These are phyloP conservation scores for Themeda triandra DNA, from an alignment of 176 grass and related monocot genomes.

Conservation along the genomic window DNA sequence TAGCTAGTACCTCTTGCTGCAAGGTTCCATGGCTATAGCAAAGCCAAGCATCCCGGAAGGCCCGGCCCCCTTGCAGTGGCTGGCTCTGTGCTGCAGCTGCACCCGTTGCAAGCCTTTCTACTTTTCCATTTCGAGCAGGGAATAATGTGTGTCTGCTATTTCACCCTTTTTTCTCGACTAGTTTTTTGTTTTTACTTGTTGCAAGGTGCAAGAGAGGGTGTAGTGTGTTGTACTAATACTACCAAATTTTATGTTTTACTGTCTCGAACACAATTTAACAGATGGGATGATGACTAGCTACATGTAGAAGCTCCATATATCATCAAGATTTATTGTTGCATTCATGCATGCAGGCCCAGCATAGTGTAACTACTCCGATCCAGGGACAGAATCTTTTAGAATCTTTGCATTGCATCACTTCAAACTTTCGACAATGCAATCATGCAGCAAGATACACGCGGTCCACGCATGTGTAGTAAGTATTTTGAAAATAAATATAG, in stretches of 20 bases:
- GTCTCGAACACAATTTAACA: slow-evolving; percentile 28
- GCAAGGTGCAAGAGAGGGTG: not conserved
- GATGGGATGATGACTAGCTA: not conserved
- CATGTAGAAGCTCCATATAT: not conserved
- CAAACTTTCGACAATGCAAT: slow-evolving; percentile 5
- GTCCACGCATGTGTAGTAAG: not conserved
- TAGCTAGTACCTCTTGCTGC: not conserved
- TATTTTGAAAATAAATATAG: not conserved
- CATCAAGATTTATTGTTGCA: not conserved
- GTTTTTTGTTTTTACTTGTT: not conserved
- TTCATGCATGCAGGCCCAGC: not conserved
- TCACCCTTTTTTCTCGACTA: not conserved
- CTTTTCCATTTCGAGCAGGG: slow-evolving; percentile 19
- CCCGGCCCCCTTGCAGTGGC: not conserved
- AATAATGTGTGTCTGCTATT: slow-evolving; percentile 18
- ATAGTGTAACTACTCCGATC: no score
- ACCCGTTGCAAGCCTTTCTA: slow-evolving; percentile 20
- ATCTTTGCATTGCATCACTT: not conserved
- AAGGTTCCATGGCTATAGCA: not conserved
- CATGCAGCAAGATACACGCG: not conserved
- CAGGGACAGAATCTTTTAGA: not conserved
- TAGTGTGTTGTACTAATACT: not conserved
- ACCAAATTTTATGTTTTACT: not conserved
- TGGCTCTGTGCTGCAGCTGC: not conserved
- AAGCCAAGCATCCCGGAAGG: not conserved